Base-by-base conservation (phyloP, 441 rosid species). In the Corymbia calophylla region DNA sequence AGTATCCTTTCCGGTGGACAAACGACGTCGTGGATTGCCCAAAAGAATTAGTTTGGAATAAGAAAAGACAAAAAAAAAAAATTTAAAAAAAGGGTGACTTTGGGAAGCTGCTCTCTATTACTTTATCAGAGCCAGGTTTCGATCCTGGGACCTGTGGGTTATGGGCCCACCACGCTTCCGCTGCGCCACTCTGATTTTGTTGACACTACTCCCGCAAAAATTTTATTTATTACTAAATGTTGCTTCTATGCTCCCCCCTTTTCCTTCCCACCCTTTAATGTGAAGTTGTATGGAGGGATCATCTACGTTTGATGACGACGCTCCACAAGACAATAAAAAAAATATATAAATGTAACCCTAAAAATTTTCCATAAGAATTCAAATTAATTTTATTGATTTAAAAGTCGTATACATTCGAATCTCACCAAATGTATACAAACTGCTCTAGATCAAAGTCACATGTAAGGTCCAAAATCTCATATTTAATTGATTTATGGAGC, bases 121-220 rank as follows among this genome's bases (percentile, higher is more conserved):
- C 4, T 35, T 35, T 94, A 95, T 95, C 98, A 93, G 97, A 96
- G 99, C 95, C 96, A 94, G 95, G 97, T 96, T 97, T 96, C 97
- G 95, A 96, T 97, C 97, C 97, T 94, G 96, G 94, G 96, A 94
- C 97, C 89, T 88, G 89, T 88, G 89, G 89, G 89, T 88, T 88
- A 88, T 88, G 89, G 89, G 87, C 89, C 89, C 89, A 88, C 89
- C 89, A 88, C 89, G 89, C 87, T 88, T 88, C 89, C 89, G 87
- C 89, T 88, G 89, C 89, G 89, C 89, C 87, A 88, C 51, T 73
- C 84, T 73, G 84, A 73, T 73, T 2, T 2, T 39, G 2, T 73
- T 12, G n/a, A 3, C 0, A 3, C n/a, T 11, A 1, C 3, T 1
- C 1, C 1, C 0, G 1, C 4, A 21, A 5, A 3, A 0, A 18